phyloP scores from a whole-genome alignment of 1,284 basidiomycete species.

The Ganoderma lingzhi region DNA sequence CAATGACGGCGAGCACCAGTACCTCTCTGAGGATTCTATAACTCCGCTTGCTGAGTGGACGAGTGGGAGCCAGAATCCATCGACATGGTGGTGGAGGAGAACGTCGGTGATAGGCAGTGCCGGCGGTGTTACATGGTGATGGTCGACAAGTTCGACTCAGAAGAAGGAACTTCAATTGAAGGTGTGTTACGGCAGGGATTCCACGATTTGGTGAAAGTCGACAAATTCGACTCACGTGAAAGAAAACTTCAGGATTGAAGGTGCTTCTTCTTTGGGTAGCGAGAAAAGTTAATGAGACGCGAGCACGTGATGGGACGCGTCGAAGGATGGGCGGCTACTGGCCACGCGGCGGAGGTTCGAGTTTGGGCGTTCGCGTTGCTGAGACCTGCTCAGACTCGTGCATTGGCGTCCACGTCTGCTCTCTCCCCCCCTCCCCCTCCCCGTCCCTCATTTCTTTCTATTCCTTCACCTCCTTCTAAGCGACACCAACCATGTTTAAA shows the following conservation, averaged over 20 bases:
- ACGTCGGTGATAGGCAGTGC: not conserved
- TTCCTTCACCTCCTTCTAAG: constrained; percentile 3
- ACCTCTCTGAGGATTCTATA: not conserved
- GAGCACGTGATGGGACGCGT: constrained; percentile 32
- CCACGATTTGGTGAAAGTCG: too few species aligned
- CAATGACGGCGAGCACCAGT: too few species aligned
- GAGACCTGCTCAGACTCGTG: constrained; percentile 13
- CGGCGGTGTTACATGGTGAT: not conserved
- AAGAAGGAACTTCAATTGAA: not conserved
- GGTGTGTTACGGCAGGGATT: too few species aligned
- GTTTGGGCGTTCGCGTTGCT: constrained; percentile 23
- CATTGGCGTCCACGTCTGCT: constrained; percentile 9
- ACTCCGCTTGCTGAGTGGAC: not conserved
- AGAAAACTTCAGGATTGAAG: too few species aligned
- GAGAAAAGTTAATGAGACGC: constrained; percentile 33
- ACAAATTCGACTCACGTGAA: too few species aligned
- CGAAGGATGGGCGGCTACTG: not conserved
- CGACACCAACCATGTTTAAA: constrained; percentile 74
- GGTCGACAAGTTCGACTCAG: not conserved
- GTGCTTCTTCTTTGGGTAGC: too few species aligned
- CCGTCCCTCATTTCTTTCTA: constrained; percentile 15
- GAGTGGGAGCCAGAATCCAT: not conserved
- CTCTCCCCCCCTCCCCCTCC: not conserved
- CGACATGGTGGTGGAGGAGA: not conserved
- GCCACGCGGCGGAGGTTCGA: constrained; percentile 31